Conservation (phyloP, 2,329 filamentous ascomycete species). For the Colletotrichum siamense region DNA sequence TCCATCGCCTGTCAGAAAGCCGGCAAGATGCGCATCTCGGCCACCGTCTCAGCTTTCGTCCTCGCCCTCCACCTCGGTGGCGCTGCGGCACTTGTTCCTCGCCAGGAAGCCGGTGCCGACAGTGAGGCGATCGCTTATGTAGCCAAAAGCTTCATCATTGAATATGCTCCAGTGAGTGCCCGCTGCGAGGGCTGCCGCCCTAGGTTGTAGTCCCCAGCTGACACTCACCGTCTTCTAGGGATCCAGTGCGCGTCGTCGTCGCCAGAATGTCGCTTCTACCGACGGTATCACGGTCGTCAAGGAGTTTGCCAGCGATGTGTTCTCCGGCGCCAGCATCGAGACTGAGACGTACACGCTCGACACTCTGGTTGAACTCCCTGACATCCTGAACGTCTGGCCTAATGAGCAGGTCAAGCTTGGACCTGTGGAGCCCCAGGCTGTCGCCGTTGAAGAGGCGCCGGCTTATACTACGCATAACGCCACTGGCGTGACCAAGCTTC, state of each 20-base stretch:
- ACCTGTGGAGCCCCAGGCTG: constrained; percentile 14
- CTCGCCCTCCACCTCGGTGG: constrained; percentile 16
- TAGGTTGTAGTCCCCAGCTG: constrained; percentile 3
- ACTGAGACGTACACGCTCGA: constrained; percentile 32
- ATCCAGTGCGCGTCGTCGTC: constrained; percentile 16
- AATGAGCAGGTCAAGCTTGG: constrained; percentile 25
- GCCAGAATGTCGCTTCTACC: constrained; percentile 24
- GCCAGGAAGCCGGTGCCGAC: not conserved
- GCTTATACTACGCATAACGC: constrained; percentile 38
- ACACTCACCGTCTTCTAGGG: not conserved
- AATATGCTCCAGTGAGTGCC: constrained; percentile 25
- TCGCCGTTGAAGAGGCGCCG: constrained; percentile 6
- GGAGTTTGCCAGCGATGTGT: constrained; percentile 30
- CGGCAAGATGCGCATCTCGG: constrained; percentile 20
- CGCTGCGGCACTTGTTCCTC: not conserved
- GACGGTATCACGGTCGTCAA: constrained; percentile 27
- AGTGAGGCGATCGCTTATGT: not conserved
- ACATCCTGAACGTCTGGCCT: constrained; percentile 41
- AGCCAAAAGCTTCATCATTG: constrained; percentile 27
- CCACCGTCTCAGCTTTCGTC: constrained; percentile 13
- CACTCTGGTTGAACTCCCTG: constrained; percentile 35
- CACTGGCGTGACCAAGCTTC: constrained; percentile 44
- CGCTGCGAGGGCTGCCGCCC: constrained; percentile 11
- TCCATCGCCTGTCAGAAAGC: not conserved
- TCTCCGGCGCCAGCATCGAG: constrained; percentile 33